Base-by-base conservation (phyloP, 257 asterid species). In the Fraxinus anomala region DNA sequence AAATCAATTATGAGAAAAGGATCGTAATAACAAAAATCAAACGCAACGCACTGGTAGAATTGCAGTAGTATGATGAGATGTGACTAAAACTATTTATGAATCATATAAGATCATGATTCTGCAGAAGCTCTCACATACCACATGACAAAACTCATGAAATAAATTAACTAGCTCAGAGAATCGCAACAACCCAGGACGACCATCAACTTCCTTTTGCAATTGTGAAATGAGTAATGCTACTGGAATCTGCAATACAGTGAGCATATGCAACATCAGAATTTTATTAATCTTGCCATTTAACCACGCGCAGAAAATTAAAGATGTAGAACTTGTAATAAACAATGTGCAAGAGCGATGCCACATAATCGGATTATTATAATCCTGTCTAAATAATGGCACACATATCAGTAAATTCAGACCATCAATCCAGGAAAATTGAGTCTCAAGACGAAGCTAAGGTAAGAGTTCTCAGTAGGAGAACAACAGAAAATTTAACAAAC, bases 91-190 rank as follows among this genome's bases (percentile, higher is more conserved):
- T 17, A 17, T 54, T 54, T 19, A 17, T 54, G 9, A 19, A 51
- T 51, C 51, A 51, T 16, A 21, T 16, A 51, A 73, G 44, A 37
- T 73, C 67, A 73, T 12, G 21, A 17, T 73, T 73, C 77, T 51
- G 68, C 77, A 51, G 76, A 70, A 79, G 70, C 54, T 51, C 70
- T 51, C 70, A 82, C 92, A 65, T 92, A 95, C 99, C 97, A 95
- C 98, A 59, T 95, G 99, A 72, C 96, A 96, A 83, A 95, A 95
- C 85, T 95, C 98, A 34, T 95, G 99, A 87, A 95, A 82, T 39
- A 95, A 85, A 84, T 89, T 91, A 78, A 95, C 96, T 79, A 93
- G 96, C 87, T 93, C 96, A 37, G 97, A 85, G 89, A 95, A 95
- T 78, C 96, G 86, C 85, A 95, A 80, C 82, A 95, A 81, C 84